Evolutionary conservation across 352 stramenopile species (phyloP), one percentile per base, ranked within the genome.

Genomic region (Pilasporangium apinafurcum): DNA sequence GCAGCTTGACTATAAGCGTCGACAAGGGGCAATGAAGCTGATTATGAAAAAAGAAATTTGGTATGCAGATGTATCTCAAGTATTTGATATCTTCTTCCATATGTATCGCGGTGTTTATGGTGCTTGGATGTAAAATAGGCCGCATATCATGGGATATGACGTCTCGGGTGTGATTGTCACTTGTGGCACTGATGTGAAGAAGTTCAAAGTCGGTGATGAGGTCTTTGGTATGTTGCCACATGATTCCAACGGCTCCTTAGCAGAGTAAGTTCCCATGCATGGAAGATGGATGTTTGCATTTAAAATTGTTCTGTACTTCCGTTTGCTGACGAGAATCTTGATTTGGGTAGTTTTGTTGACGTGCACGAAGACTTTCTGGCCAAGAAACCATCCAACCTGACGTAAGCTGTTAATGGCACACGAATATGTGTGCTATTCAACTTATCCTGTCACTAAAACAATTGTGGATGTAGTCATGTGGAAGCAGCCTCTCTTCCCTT

Each of bases 1-100:
- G n/a, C 46, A 90, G 78, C 62, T 91, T 27, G 79, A 91, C 58
- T 91, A 86, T 61, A 91, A 91, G 57, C 63, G 75, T 17, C 75
- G 79, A 5, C 66, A 91, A 44, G 79, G 79, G 7, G 68, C 68
- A 27, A 45, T 86, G 24, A 90, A 90, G 53, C 51, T 82, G 48
- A 54, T 89, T 22, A 41, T 83, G 30, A 38, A 59, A 5, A 48
- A 74, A 24, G 71, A 31, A n/a, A n/a, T n/a, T 8, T 76, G 67
- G 67, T 62, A 16, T 1, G 50, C 6, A 20, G 7, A n/a, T n/a
- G n/a, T n/a, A n/a, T n/a, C n/a, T n/a, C n/a, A n/a, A 21, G 8
- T 12, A 12, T 3, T 17, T 6, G 14, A 10, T 18, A 18, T 18
- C 12, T 21, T 13, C 7, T 17, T 17, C 5, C 20, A 39, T 17